These are phyloP conservation scores for Chalciporus piperatus DNA, from an alignment of 768 basidiomycete genomes.

Conservation along the genomic window DNA sequence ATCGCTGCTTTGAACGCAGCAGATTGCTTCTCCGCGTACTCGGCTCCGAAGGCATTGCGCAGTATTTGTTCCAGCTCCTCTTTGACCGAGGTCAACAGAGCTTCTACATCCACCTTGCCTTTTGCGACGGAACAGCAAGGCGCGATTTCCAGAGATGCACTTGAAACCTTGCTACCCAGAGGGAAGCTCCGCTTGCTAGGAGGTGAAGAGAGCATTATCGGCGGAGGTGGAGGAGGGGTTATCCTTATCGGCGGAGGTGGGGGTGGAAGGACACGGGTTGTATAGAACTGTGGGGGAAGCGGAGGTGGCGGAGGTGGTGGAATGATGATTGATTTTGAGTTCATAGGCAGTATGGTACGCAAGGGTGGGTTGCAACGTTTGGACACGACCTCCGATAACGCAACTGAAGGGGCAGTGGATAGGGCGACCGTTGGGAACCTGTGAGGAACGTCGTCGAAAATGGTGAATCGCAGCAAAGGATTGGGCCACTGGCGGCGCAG, in stretches of 20 bases:
- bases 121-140: conserved; percentile 45
- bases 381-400: neutral
- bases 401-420: neutral
- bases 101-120: conserved; percentile 48
- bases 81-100: conserved; percentile 51
- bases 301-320: conserved; percentile 31
- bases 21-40: neutral
- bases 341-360: neutral
- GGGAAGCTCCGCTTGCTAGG: neutral
- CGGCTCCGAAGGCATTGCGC: conserved; percentile 32
- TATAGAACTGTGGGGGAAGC: conserved; percentile 24
- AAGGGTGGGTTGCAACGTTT: neutral
- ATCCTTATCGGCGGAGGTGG: conserved; percentile 15
- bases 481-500: conserved; percentile 55
- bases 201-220: neutral
- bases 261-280: conserved; percentile 10
- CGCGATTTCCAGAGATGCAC: neutral
- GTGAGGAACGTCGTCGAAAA: conserved; percentile 51
- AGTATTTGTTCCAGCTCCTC: conserved; percentile 49
- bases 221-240: conserved; percentile 2
- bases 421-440: conserved; percentile 28
- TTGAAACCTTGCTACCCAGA: neutral
- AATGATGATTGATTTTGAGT: neutral
- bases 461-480: conserved; percentile 59
- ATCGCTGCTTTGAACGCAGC: neutral